These are phyloP conservation scores for Chlorella sorokiniana DNA, from an alignment of 139 green algal species.

Conservation along the genomic window DNA sequence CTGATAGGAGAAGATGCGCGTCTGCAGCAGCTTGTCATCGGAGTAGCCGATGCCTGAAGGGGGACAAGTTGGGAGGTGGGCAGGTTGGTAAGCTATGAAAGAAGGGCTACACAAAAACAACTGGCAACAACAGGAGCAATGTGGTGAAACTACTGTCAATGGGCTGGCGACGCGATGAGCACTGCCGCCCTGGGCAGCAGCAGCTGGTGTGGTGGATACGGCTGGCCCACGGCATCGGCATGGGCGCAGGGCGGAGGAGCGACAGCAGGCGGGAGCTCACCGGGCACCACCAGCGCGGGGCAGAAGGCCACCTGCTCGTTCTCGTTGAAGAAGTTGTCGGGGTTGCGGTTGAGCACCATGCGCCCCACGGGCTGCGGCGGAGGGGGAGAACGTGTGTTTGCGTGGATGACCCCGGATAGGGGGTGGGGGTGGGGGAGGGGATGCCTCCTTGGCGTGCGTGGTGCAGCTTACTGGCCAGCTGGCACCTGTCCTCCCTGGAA, in stretches of 20 bases:
- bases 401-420: no score
- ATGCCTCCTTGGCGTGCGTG: no score
- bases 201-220: no score
- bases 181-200: no score
- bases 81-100: neutral
- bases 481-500: no score
- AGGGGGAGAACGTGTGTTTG: neutral
- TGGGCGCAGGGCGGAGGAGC: no score
- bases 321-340: constrained; percentile 90
- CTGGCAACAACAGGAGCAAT: neutral
- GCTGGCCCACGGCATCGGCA: no score
- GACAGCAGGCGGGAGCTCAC: neutral
- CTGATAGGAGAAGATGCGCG: constrained; percentile 80
- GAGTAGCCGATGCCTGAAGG: constrained; percentile 82
- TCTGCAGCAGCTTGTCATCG: constrained; percentile 97
- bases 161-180: no score
- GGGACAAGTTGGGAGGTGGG: no score
- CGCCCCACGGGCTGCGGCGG: constrained; percentile 58
- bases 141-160: no score
- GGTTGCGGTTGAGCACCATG: constrained; percentile 85
- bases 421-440: no score
- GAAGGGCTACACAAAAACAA: neutral
- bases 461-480: no score
- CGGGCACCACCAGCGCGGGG: constrained; percentile 77
- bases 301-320: constrained; percentile 90